phyloP scores from a whole-genome alignment of 2,329 filamentous ascomycete species.

The Pezicula neosporulosa region DNA sequence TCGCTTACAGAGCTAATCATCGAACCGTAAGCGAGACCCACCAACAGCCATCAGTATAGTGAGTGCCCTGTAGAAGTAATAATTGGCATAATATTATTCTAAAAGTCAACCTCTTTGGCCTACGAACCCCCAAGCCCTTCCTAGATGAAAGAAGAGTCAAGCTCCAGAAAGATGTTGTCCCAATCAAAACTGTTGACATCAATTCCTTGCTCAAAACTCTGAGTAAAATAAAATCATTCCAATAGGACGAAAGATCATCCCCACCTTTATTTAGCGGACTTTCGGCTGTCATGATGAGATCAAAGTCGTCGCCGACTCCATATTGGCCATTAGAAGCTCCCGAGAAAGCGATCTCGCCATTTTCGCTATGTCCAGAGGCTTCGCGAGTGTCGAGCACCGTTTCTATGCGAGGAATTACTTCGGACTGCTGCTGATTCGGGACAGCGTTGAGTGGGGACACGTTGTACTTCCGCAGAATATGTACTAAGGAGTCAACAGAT shows the following conservation, averaged over 20 bases:
- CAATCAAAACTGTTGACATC: slow-evolving; percentile 7
- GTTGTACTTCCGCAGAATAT: slow-evolving; percentile 22
- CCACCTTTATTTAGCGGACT: neutral
- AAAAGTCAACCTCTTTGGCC: too few relatives aligned
- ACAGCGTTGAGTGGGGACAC: neutral
- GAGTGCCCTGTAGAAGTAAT: too few relatives aligned
- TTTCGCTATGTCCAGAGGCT: neutral
- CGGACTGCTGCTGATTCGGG: neutral
- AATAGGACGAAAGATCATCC: slow-evolving; percentile 4
- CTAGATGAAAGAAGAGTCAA: slow-evolving; percentile 8
- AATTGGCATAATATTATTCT: too few relatives aligned
- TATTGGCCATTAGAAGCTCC: neutral
- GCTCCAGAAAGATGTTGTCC: slow-evolving; percentile 4
- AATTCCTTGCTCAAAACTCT: slow-evolving; percentile 7
- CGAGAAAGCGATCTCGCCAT: neutral
- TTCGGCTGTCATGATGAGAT: neutral
- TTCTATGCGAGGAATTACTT: neutral
- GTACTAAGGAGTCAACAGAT: slow-evolving; percentile 29
- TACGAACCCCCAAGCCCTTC: too few relatives aligned
- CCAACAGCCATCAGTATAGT: too few relatives aligned
- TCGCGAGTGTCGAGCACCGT: neutral
- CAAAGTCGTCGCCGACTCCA: neutral
- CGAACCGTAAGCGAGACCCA: too few relatives aligned
- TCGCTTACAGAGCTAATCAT: too few relatives aligned
- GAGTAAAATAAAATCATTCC: slow-evolving; percentile 5